Base-by-base conservation (phyloP, 768 basidiomycete genomes). In the Tulasnella sp. region DNA sequence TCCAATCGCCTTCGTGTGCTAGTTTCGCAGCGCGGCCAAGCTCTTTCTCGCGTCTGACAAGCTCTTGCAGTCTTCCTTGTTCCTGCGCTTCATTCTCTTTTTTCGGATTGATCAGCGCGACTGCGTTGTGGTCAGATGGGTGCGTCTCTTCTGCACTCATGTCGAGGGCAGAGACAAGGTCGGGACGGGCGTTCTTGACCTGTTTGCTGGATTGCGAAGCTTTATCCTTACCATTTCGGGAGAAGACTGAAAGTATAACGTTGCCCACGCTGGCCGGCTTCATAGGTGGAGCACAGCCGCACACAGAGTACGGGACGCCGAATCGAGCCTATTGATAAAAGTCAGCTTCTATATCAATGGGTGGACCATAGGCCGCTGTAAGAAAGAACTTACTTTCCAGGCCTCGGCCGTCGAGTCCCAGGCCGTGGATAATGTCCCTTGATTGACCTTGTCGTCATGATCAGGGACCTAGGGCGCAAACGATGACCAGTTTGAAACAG, bases 221-320 rank as follows among this genome's bases (percentile, higher is more conserved):
- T 46, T 44, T 56, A 2, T 27, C 27, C 43, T 56, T 56, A 42
- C 54, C 54, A n/a, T 56, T 56, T n/a, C 42, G 27, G 11, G 49
- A 48, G 49, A 63, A 63, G 30, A 53, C 22, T 22, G 44, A 45
- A 15, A 49, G 15, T 38, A 38, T 48, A 29, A 30, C 19, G 31
- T 46, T 10, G 45, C 46, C 27, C 1, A 21, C n/a, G 31, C 25
- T 30, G 25, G 31, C 31, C 15, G 49, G 2, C n/a, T 59, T 59
- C 15, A 31, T 11, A 10, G 64, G 11, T 77, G 66, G n/a, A 0
- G 78, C 74, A 64, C 83, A 84, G 2, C 83, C 82, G 59, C 83
- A 85, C 61, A 78, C 74, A 53, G 72, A 76, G 68, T 84, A 85
- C 1, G 74, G 70, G 7, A 76, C 68, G 49, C 72, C 71, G 65